Base-by-base conservation (phyloP, 148 eudicot species). In the Heliamphora exappendiculata region DNA sequence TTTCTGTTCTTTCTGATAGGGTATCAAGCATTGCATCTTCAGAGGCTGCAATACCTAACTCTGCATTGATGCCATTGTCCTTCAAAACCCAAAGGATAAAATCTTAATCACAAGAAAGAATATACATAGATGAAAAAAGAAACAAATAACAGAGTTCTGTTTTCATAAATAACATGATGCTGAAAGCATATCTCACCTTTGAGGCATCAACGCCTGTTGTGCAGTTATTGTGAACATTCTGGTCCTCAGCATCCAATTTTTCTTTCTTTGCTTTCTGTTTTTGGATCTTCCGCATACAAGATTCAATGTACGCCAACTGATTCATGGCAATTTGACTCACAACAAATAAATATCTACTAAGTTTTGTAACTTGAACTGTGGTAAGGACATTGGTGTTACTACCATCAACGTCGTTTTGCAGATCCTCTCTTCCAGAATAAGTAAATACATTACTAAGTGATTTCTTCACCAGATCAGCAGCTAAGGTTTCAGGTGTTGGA, bases 261-360 rank as follows among this genome's bases (percentile, higher is more conserved):
- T 90, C 92, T 81, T 85, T 90, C 86, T 87, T 85, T 73, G 96
- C 82, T 82, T 84, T 94, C 75, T 86, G 91, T 78, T 92, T 94
- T 79, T 88, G 92, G 72, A 92, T 81, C 86, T 89, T 90, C 82
- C 93, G 85, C 20, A 91, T 82, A 77, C 96, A 91, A 63, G 93
- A 89, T 81, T 95, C 98, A 47, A 92, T 91, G 77, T 92, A 95
- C 57, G 92, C 87, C 77, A 95, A 75, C 77, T 95, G 98, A 77
- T 91, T 87, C 98, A 94, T 92, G 79, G 98, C 96, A 76, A 92
- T 86, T 78, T 94, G 96, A 83, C 98, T 92, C 44, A 83, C 81
- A 68, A 89, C 87, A 81, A 85, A 95, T 66, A 95, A 74, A 79
- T 66, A 91, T 86, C 97, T 85, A 78, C 94, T 88, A 34, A 95